A percentile compares a stretch with the other conserved stretches of the same genome.
Evolutionary conservation across 768 basidiomycete genomes (phyloP).

Genomic region (Rhizopogon rudus): DNA sequence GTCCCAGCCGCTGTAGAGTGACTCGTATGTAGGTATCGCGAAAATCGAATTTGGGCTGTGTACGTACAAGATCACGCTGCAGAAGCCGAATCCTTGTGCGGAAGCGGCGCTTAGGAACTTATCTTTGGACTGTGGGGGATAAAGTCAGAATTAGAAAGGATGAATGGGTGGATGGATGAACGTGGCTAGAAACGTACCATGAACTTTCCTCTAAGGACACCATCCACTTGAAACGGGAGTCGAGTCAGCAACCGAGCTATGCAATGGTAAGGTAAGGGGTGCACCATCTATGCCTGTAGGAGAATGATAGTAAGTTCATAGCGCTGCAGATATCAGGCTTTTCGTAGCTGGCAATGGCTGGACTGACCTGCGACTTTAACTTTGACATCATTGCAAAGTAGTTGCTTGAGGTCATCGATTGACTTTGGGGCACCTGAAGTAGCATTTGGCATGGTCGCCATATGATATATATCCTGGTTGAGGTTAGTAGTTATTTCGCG

Average conservation of each 20-base stretch:
- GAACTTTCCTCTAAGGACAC: constrained; percentile 91
- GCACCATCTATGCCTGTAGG: constrained; percentile 63
- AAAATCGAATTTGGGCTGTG: not conserved
- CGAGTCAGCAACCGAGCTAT: constrained; percentile 5
- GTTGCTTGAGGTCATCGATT: constrained; percentile 48
- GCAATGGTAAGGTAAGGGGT: constrained; percentile 8
- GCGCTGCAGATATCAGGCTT: not conserved
- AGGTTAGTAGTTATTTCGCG: not conserved
- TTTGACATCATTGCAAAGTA: constrained; percentile 66
- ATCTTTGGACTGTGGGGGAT: constrained; percentile 64
- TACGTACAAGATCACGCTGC: constrained; percentile 85
- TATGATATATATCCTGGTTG: not conserved
- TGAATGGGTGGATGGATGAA: not conserved
- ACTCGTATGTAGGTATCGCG: not conserved
- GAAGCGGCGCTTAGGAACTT: constrained; percentile 85
- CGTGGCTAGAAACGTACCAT: constrained; percentile 47
- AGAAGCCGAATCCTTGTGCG: constrained; percentile 87
- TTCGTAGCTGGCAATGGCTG: not conserved
- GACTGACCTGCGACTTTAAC: constrained; percentile 88
- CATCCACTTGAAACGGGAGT: constrained; percentile 61
- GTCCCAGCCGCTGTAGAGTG: constrained; percentile 70
- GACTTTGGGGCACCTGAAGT: constrained; percentile 39
- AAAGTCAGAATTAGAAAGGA: constrained; percentile 5
- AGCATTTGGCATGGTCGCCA: too few species aligned
- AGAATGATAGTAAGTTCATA: not conserved